Conservation (phyloP, 176 grass and related monocot species). For the Bromus sterilis region DNA sequence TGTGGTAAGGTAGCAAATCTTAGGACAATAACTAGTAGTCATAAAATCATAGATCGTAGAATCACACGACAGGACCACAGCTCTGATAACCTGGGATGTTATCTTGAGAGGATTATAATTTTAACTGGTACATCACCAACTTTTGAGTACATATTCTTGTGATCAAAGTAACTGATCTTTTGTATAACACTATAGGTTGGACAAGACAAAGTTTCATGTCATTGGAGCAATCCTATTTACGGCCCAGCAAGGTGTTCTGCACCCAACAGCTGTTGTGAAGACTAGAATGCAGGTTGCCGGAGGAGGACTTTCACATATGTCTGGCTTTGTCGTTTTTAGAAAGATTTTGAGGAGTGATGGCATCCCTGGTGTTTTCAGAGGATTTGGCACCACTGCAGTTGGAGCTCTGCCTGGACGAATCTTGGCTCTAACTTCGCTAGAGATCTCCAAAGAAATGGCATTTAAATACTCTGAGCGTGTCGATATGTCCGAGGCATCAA, state of each 20-base stretch:
- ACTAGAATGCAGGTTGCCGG: slow-evolving; percentile 87
- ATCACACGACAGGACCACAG: background rate
- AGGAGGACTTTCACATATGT: slow-evolving; percentile 59
- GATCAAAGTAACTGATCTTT: background rate
- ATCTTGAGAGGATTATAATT: background rate
- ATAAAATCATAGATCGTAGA: background rate
- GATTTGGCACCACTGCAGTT: slow-evolving; percentile 79
- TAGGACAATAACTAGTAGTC: background rate
- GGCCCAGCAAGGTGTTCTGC: slow-evolving; percentile 68
- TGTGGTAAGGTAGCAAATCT: background rate
- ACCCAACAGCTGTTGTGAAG: slow-evolving; percentile 88
- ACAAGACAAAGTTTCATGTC: slow-evolving; percentile 88
- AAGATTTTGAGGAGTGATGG: slow-evolving; percentile 76
- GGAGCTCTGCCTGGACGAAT: slow-evolving; percentile 82
- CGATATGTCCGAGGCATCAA: slow-evolving; percentile 70
- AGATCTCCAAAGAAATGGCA: slow-evolving; percentile 81
- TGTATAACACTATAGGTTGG: slow-evolving; percentile 47
- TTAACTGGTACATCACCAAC: background rate
- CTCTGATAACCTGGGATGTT: background rate
- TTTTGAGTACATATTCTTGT: background rate
- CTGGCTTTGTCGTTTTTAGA: slow-evolving; percentile 67
- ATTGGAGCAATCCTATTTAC: slow-evolving; percentile 89
- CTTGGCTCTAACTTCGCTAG: slow-evolving; percentile 76
- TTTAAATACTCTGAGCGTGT: slow-evolving; percentile 56
- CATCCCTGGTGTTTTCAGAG: slow-evolving; percentile 74